Conservation (phyloP, 1,139 yeast genomes). For the Kodamaea suecica region DNA sequence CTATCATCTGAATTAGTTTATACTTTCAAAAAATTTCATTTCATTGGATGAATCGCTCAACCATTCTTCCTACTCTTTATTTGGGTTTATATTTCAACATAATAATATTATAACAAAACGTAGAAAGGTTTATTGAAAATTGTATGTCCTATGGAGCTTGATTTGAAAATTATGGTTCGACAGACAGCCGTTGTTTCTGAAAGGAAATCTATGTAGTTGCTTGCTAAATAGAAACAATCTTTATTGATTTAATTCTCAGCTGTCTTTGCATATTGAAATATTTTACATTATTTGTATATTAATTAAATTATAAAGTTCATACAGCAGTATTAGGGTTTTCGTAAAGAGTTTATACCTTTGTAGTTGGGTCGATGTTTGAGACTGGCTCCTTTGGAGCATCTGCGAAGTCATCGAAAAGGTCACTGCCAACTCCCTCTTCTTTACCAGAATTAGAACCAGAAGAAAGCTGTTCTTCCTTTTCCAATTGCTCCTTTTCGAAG, state of each 20-base stretch:
- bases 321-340: not conserved
- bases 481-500: conserved; percentile 35
- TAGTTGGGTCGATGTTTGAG: conserved; percentile 9
- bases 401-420: not conserved
- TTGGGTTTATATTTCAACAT: conserved; percentile 9
- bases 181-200: too few relatives aligned
- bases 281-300: too few relatives aligned
- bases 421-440: conserved; percentile 10
- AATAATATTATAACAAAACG: conserved; percentile 1
- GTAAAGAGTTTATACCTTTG: conserved; percentile 7
- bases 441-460: conserved; percentile 18
- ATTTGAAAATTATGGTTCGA: too few relatives aligned
- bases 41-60: conserved; percentile 6
- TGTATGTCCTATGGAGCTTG: too few relatives aligned
- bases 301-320: too few relatives aligned
- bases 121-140: not conserved
- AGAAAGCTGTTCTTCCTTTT: conserved; percentile 30
- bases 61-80: conserved; percentile 2
- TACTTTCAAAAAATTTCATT: conserved; percentile 4
- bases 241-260: too few relatives aligned
- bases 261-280: too few relatives aligned
- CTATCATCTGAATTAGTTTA: not conserved
- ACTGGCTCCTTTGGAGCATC: conserved; percentile 4
- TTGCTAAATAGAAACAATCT: too few relatives aligned
- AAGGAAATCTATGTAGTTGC: too few relatives aligned